Evolutionary conservation across 202 grass and related monocot genomes (phyloP).

Genomic region (Panicum hallii): DNA sequence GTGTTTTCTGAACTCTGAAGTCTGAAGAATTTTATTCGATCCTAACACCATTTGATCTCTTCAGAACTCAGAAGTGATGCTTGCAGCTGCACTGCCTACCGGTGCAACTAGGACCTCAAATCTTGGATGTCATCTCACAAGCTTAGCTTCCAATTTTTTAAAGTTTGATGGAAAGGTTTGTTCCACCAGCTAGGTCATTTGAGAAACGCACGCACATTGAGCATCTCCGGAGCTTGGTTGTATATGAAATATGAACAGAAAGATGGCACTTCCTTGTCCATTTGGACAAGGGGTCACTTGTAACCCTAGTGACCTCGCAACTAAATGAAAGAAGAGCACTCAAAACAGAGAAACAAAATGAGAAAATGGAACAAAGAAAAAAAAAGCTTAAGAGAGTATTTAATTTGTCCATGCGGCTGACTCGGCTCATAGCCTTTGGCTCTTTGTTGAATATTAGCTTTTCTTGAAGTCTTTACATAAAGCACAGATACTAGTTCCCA

Average conservation of each 20-base stretch:
- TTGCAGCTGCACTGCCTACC: conserved; percentile 36
- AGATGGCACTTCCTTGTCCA: conserved; percentile 73
- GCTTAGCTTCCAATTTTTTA: conserved; percentile 42
- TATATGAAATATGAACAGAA: conserved; percentile 47
- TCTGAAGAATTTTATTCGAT: conserved; percentile 8
- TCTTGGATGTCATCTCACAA: conserved; percentile 34
- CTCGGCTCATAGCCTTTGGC: conserved; percentile 20
- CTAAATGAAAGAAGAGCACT: conserved; percentile 47
- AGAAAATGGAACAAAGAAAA: conserved; percentile 1
- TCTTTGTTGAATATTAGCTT: background rate
- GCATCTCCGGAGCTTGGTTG: conserved; percentile 22
- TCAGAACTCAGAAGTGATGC: conserved; percentile 15
- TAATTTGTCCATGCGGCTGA: background rate
- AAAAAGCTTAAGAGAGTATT: background rate
- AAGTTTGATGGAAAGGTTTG: conserved; percentile 50
- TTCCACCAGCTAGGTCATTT: conserved; percentile 31
- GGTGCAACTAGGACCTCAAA: conserved; percentile 22
- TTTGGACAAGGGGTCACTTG: conserved; percentile 60
- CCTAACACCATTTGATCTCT: conserved; percentile 27
- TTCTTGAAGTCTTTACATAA: conserved; percentile 2
- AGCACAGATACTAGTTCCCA: conserved; percentile 15
- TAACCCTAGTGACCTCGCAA: conserved; percentile 56
- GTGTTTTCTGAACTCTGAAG: conserved; percentile 11
- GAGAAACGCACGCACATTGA: conserved; percentile 16
- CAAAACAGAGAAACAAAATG: background rate